A percentile compares a stretch with the other conserved stretches of the same genome.
phyloP scores from a whole-genome alignment of 1,284 basidiomycete species.

The Puccinia triticina region DNA sequence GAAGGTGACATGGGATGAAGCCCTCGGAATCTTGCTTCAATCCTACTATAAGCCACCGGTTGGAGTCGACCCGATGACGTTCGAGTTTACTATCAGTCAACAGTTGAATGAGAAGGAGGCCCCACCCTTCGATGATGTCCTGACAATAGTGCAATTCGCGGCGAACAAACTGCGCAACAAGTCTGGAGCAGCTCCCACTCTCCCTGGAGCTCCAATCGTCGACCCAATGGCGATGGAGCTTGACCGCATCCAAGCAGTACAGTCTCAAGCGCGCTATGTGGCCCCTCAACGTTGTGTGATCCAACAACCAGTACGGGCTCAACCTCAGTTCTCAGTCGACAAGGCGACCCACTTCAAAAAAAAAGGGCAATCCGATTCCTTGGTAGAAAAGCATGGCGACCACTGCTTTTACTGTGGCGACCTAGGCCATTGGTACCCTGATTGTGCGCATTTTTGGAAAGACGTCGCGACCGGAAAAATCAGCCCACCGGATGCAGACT shows the following conservation, averaged over 20 bases:
- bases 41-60: neutral
- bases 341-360: neutral
- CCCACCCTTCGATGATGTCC: neutral
- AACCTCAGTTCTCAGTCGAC: slow-evolving; percentile 61
- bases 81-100: slow-evolving; percentile 2
- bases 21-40: neutral
- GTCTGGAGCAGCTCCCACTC: neutral
- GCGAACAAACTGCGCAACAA: neutral
- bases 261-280: neutral
- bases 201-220: too few species aligned
- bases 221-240: neutral
- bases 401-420: too few species aligned
- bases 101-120: neutral
- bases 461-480: too few species aligned
- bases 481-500: too few species aligned
- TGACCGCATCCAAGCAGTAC: neutral
- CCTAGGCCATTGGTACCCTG: too few species aligned
- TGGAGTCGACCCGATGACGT: neutral
- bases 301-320: slow-evolving; percentile 58
- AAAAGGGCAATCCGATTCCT: too few species aligned
- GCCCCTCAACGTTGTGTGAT: slow-evolving; percentile 37
- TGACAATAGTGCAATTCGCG: neutral
- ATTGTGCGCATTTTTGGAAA: neutral
- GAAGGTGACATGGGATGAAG: neutral
- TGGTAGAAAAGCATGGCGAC: too few species aligned